These are phyloP conservation scores for Rhodosporidiobolus odoratus DNA, from an alignment of 768 basidiomycete genomes.

Conservation along the genomic window DNA sequence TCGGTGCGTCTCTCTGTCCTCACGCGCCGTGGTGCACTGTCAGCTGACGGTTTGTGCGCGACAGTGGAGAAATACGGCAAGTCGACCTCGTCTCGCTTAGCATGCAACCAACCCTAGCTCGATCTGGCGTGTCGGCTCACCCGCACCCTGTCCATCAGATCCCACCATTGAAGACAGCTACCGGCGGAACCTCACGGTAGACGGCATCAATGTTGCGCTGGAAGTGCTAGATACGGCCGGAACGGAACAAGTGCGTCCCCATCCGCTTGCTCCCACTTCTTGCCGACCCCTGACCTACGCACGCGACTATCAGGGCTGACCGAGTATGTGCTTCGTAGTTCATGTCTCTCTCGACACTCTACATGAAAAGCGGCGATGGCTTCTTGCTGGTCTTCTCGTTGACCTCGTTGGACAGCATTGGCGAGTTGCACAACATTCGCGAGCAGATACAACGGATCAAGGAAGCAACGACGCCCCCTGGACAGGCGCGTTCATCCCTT, in stretches of 20 bases:
- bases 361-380: constrained; percentile 42
- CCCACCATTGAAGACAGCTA: constrained; percentile 72
- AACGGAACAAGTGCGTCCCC: constrained; percentile 51
- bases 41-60: neutral
- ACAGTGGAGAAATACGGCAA: constrained; percentile 6
- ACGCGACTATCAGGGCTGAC: neutral
- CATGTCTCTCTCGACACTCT: constrained; percentile 42
- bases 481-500: neutral
- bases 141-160: constrained; percentile 50
- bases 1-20: constrained; percentile 12
- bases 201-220: constrained; percentile 36
- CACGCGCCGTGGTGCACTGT: neutral
- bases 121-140: neutral
- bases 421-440: constrained; percentile 35
- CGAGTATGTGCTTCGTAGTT: constrained; percentile 21
- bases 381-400: constrained; percentile 43
- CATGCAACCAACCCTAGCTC: neutral
- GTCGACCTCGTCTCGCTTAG: neutral
- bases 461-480: constrained; percentile 11
- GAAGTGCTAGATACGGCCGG: constrained; percentile 44
- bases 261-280: neutral
- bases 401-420: constrained; percentile 36
- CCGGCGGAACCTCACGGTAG: constrained; percentile 37
- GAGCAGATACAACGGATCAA: constrained; percentile 43
- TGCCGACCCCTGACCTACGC: neutral